Evolutionary conservation across 1,284 basidiomycete genomes (phyloP), one percentile per base, ranked within the genome.

Genomic region (Moesziomyces globuligerus): DNA sequence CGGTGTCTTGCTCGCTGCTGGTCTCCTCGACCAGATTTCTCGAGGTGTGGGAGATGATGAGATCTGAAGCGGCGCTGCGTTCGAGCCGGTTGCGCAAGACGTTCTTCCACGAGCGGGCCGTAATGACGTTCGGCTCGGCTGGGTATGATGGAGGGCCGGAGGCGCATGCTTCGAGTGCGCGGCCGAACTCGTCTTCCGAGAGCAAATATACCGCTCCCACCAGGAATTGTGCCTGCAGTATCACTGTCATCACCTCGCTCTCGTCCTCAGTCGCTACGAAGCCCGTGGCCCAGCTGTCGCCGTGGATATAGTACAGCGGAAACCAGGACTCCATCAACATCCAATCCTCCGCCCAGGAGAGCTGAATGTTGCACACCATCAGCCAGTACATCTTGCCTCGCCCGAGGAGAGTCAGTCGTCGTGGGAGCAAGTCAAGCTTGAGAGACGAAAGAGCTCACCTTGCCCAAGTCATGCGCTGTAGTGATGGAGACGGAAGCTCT

Each of bases 321-420:
- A 61, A 61, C 58, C 58, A 61, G 3, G 43, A 37, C 13, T 23
- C 26, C 15, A 60, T 11, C 5, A 60, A 25, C 2, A 2, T 8
- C n/a, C 21, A 24, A 13, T 53, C 50, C 8, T 41, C n/a, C 1
- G 36, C 0, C 3, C 38, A 34, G 23, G 26, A 28, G 1, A 48
- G 23, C 3, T 34, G 10, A 8, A 60, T 44, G 41, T 25, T 15
- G 9, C 29, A 39, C 5, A 41, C 21, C 51, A 54, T 45, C 18
- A 60, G 42, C 29, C 23, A 54, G 41, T 38, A 49, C 11, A 21
- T 44, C n/a, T 24, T 25, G n/a, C n/a, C n/a, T n/a, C n/a, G n/a
- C n/a, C n/a, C n/a, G n/a, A n/a, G n/a, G n/a, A n/a, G n/a, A n/a
- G n/a, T n/a, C n/a, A n/a, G n/a, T n/a, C n/a, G n/a, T n/a, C n/a